Evolutionary conservation across 208 protist genomes (phyloP).

Genomic region (Acanthamoeba lugdunensis): DNA sequence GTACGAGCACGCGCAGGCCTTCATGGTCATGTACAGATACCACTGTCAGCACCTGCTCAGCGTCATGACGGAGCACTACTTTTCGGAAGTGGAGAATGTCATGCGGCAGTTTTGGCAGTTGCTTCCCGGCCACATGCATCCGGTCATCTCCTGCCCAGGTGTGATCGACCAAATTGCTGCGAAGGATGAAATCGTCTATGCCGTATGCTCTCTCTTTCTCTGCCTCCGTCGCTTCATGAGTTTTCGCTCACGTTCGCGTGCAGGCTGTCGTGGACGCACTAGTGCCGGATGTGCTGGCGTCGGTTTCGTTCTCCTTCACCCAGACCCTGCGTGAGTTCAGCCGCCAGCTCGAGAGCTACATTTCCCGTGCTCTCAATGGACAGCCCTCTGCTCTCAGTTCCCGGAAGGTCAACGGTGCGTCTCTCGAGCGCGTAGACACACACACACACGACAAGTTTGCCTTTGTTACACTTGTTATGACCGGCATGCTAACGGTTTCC

Average conservation of each 20-base stretch:
- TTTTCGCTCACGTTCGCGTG: background rate
- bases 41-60: constrained; percentile 67
- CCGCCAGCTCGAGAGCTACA: constrained; percentile 20
- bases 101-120: constrained; percentile 70
- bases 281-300: constrained; percentile 55
- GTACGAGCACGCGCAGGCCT: constrained; percentile 22
- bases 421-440: too few relatives aligned
- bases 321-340: constrained; percentile 46
- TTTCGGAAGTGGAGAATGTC: constrained; percentile 24
- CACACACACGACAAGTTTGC: too few relatives aligned
- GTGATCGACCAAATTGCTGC: constrained; percentile 33
- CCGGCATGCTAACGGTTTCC: background rate
- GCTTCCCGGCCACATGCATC: background rate
- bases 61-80: constrained; percentile 27
- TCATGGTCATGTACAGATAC: constrained; percentile 34
- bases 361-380: constrained; percentile 17
- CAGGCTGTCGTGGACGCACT: constrained; percentile 43
- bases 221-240: too few relatives aligned
- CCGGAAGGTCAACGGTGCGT: background rate
- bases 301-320: constrained; percentile 4
- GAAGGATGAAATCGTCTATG: constrained; percentile 67
- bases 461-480: background rate
- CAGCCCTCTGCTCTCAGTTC: background rate
- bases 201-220: background rate
- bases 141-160: background rate